Percentiles rank a stretch among this genome's conserved stretches.
These are phyloP conservation scores for Boletus coffeatus DNA, from an alignment of 1,284 basidiomycete genomes.

Conservation along the genomic window DNA sequence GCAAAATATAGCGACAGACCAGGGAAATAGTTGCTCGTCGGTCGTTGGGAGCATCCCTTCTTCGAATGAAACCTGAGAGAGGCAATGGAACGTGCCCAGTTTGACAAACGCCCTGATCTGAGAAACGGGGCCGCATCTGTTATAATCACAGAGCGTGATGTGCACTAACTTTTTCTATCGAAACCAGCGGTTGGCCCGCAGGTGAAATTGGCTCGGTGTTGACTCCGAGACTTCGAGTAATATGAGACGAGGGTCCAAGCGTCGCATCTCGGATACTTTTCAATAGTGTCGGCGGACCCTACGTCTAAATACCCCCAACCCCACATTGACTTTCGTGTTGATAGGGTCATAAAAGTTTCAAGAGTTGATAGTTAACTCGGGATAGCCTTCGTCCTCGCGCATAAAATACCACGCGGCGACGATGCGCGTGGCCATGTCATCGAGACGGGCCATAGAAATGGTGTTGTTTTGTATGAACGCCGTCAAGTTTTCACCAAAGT, in stretches of 20 bases:
- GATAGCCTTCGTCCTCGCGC: slow-evolving; percentile 56
- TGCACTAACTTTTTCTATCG: slow-evolving; percentile 37
- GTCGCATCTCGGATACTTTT: too few relatives aligned
- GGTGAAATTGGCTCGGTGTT: slow-evolving; percentile 34
- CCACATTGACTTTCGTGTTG: slow-evolving; percentile 57
- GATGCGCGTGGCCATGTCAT: slow-evolving; percentile 67
- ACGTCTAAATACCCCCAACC: too few relatives aligned
- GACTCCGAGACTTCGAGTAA: too few relatives aligned
- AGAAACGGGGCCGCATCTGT: slow-evolving; percentile 69
- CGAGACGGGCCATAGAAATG: slow-evolving; percentile 42
- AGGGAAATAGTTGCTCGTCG: slow-evolving; percentile 74
- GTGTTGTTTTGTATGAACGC: slow-evolving; percentile 23
- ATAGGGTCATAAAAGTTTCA: slow-evolving; percentile 43
- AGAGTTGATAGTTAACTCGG: slow-evolving; percentile 46
- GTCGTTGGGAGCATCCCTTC: slow-evolving; percentile 66
- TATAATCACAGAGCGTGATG: accelerated
- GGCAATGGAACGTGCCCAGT: slow-evolving; percentile 67
- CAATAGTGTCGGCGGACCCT: too few relatives aligned
- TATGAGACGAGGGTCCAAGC: too few relatives aligned
- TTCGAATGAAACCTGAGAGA: slow-evolving; percentile 53
- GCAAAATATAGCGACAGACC: slow-evolving; percentile 38
- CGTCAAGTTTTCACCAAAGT: slow-evolving; percentile 48
- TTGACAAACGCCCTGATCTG: slow-evolving; percentile 71
- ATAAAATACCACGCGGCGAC: slow-evolving; percentile 55
- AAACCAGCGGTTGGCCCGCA: slow-evolving; percentile 32